Base-by-base conservation (phyloP, 169 alveolate genomes). In the Plasmodium reichenowi region DNA sequence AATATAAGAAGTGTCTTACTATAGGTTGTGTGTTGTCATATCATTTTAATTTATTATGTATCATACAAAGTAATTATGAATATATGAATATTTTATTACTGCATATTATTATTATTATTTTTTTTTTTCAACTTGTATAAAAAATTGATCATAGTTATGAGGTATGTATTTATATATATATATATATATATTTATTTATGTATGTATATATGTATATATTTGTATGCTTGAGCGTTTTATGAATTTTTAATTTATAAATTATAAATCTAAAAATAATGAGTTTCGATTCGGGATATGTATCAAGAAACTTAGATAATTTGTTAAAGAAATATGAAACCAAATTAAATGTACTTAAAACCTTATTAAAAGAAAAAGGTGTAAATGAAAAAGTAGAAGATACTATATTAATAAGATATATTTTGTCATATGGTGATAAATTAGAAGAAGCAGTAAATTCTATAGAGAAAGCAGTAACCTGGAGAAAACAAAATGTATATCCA, bases 341-440 rank as follows among this genome's bases (percentile, higher is more conserved):
- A 76, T 58, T 76, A 76, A 76, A 76, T 52, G 48, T 15, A 22
- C n/a, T 76, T 63, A 76, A 76, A 56, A 48, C 45, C 5, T 63
- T 76, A 63, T 26, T 76, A 56, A 76, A 64, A n/a, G 48, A 10
- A 76, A 76, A 76, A 76, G 66, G 66, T 64, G 52, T 76, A 63
- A 76, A 15, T 50, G 88, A 74, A 29, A 58, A 59, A 32, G 48
- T 70, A 54, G 89, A 76, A 68, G 89, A 76, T 62, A 47, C 68
- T 0, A 64, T 76, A 15, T 29, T 76, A 76, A 22, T 76, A 26
- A 76, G 89, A 68, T 76, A 76, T 59, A 64, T 76, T 76, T 56
- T 76, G 47, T 64, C 78, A 20, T 76, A 76, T 76, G 89, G 89
- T 13, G 89, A 76, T 15, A 76, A 76, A 56, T 63, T 66, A 64